Conservation (phyloP, 345 rosid species). For the Lagerstroemia speciosa region DNA sequence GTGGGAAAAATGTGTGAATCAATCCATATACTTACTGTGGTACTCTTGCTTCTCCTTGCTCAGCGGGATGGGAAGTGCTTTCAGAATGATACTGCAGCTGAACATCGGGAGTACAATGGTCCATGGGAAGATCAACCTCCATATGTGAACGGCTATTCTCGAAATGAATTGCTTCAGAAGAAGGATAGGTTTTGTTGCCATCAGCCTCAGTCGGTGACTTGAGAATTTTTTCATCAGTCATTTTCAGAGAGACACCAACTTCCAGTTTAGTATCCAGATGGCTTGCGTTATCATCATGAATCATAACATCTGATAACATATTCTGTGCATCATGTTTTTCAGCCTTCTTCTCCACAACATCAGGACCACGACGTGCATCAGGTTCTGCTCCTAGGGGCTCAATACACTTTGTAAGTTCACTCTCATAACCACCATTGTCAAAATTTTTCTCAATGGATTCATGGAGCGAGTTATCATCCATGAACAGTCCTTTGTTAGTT, state of each 20-base stretch:
- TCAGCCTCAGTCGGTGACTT: neutral
- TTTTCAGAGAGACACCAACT: slow-evolving; percentile 5
- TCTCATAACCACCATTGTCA: neutral
- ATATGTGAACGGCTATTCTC: slow-evolving; percentile 1
- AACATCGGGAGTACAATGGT: neutral
- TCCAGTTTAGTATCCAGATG: slow-evolving; percentile 1
- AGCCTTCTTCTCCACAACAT: neutral
- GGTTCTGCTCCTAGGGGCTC: neutral
- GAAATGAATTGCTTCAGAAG: neutral
- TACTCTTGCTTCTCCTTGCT: neutral
- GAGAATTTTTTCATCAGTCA: neutral
- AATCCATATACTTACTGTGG: neutral
- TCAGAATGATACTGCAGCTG: neutral
- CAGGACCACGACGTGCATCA: neutral
- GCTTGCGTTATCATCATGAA: neutral
- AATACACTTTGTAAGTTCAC: neutral
- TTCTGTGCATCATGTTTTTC: neutral
- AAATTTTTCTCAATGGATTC: neutral
- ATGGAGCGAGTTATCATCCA: neutral
- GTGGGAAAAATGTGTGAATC: neutral
- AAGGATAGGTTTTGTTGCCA: neutral
- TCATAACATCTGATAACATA: neutral
- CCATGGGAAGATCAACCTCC: neutral
- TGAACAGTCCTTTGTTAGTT: neutral
- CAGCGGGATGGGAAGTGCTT: neutral